Conservation (phyloP, 148 eudicot species). For the Arctostaphylos glauca region DNA sequence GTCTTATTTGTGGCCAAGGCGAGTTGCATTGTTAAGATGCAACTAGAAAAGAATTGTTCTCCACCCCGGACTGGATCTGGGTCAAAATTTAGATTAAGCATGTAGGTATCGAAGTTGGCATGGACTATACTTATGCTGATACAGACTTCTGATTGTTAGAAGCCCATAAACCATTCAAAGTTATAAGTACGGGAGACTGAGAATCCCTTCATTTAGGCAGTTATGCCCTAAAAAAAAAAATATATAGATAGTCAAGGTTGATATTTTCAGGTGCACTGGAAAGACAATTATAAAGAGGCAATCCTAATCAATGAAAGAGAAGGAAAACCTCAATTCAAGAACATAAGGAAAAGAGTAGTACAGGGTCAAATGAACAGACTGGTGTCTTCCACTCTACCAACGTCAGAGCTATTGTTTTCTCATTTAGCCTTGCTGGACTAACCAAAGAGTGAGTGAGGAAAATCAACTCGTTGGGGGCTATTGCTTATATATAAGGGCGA, state of each 20-base stretch:
- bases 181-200: background rate
- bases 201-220: background rate
- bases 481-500: background rate
- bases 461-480: background rate
- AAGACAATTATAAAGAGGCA: background rate
- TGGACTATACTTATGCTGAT: background rate
- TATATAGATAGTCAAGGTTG: background rate
- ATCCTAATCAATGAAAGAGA: background rate
- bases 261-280: background rate
- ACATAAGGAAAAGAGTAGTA: background rate
- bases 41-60: background rate
- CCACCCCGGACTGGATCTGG: constrained; percentile 4
- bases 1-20: background rate
- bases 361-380: background rate
- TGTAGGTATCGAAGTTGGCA: background rate
- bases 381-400: background rate
- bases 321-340: constrained; percentile 1
- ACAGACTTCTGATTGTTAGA: background rate
- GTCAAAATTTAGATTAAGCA: background rate
- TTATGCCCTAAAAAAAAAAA: background rate
- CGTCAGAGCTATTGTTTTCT: constrained; percentile 1
- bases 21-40: constrained; percentile 4
- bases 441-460: background rate
- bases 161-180: background rate
- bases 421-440: background rate